phyloP scores from a whole-genome alignment of 495 filamentous ascomycete species.

The Parathielavia hyrcaniae region DNA sequence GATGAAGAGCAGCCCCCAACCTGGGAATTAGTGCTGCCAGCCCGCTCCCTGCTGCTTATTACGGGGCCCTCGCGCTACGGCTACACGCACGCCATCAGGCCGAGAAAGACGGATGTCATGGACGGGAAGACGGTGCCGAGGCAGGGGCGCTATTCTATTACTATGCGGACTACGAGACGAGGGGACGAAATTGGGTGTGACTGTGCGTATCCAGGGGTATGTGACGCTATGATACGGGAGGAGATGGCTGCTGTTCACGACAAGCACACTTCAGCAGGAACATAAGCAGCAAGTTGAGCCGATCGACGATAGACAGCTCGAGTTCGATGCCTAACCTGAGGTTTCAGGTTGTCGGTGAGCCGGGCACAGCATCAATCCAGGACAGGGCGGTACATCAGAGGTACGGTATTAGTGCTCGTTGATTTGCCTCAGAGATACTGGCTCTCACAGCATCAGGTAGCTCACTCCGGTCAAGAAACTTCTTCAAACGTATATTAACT shows the following conservation, averaged over 20 bases:
- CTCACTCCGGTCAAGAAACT: too few relatives aligned
- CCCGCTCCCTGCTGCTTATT: conserved; percentile 30
- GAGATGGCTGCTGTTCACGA: conserved; percentile 12
- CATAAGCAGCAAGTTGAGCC: too few relatives aligned
- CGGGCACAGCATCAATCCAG: too few relatives aligned
- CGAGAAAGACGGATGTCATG: conserved; percentile 30
- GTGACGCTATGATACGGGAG: conserved; percentile 29
- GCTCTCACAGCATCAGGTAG: too few relatives aligned
- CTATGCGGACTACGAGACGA: conserved; percentile 26
- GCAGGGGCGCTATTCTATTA: conserved; percentile 29
- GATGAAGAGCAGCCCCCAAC: conserved; percentile 13
- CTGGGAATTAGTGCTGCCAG: conserved; percentile 29
- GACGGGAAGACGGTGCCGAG: conserved; percentile 21
- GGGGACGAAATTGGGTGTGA: conserved; percentile 24
- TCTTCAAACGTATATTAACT: too few relatives aligned
- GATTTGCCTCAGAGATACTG: too few relatives aligned
- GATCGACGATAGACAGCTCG: too few relatives aligned
- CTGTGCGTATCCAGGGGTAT: conserved; percentile 30
- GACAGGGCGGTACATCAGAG: too few relatives aligned
- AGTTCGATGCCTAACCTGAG: too few relatives aligned
- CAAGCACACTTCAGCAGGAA: neutral
- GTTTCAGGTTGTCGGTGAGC: too few relatives aligned
- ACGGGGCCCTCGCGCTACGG: conserved; percentile 29
- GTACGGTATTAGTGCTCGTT: too few relatives aligned
- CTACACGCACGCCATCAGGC: conserved; percentile 29